Evolutionary conservation across 2,329 filamentous ascomycete species (phyloP).

Genomic region (Bipolaris cookei): DNA sequence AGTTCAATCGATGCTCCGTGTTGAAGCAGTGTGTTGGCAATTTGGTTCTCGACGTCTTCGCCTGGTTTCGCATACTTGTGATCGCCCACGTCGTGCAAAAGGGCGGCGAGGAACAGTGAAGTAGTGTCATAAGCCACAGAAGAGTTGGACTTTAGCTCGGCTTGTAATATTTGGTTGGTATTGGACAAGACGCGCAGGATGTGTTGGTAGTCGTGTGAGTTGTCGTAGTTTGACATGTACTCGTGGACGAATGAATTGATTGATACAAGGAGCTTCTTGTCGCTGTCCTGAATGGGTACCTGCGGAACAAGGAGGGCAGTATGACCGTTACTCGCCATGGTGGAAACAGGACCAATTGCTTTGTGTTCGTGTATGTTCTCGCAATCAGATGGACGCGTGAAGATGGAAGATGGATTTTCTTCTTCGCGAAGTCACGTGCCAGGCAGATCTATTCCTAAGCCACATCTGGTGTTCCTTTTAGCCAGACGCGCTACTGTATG

Average conservation of each 20-base stretch:
- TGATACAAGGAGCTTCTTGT: slow-evolving; percentile 35
- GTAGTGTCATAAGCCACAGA: slow-evolving; percentile 55
- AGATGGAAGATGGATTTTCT: slow-evolving; percentile 15
- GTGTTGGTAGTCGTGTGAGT: slow-evolving; percentile 87
- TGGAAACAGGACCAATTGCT: neutral
- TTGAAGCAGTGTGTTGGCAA: slow-evolving; percentile 62
- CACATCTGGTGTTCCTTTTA: neutral
- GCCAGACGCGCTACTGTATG: neutral
- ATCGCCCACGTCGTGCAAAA: slow-evolving; percentile 81
- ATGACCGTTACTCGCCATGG: slow-evolving; percentile 20
- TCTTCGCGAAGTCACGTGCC: slow-evolving; percentile 39
- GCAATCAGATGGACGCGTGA: neutral
- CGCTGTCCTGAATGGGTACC: slow-evolving; percentile 30
- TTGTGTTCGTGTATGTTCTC: neutral
- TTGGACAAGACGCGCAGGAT: slow-evolving; percentile 80
- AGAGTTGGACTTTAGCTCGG: slow-evolving; percentile 52
- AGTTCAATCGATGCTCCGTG: slow-evolving; percentile 64
- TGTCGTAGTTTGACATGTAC: slow-evolving; percentile 62
- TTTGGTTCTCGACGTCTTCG: slow-evolving; percentile 63
- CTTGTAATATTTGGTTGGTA: slow-evolving; percentile 67
- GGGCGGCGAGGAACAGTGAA: slow-evolving; percentile 70
- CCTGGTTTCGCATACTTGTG: slow-evolving; percentile 71
- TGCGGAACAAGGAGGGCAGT: slow-evolving; percentile 26
- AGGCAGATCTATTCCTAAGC: neutral
- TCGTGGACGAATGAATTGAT: slow-evolving; percentile 42